phyloP scores from a whole-genome alignment of 805 yeast species.

The Candida quercuum region DNA sequence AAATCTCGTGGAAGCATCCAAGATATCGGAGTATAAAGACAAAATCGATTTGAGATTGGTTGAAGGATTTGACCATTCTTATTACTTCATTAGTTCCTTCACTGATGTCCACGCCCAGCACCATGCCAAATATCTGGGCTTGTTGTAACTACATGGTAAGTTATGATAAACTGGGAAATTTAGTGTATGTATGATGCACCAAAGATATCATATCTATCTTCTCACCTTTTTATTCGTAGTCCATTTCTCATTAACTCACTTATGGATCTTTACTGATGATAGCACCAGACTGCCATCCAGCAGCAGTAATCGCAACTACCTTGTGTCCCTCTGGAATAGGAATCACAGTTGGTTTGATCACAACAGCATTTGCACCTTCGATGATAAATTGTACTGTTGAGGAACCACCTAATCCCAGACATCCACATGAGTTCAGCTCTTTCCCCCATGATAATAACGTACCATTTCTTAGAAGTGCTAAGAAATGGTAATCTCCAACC shows the following conservation, averaged over 20 bases:
- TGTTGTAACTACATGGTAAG: constrained; percentile 17
- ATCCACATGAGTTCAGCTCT: constrained; percentile 59
- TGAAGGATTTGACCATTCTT: constrained; percentile 88
- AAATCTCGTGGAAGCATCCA: constrained; percentile 51
- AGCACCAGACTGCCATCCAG: constrained; percentile 81
- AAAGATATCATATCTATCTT: too few species aligned
- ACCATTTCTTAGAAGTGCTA: constrained; percentile 60
- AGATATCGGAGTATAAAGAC: constrained; percentile 53
- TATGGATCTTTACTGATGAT: constrained; percentile 31
- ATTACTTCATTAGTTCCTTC: constrained; percentile 77
- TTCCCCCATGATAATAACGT: constrained; percentile 61
- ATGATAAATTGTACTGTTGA: neutral
- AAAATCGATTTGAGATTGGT: constrained; percentile 55
- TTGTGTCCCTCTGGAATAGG: constrained; percentile 21
- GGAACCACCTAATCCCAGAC: constrained; percentile 55
- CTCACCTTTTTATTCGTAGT: too few species aligned
- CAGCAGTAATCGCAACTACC: constrained; percentile 60
- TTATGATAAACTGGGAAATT: neutral
- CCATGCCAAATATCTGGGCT: constrained; percentile 64
- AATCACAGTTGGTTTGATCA: constrained; percentile 38
- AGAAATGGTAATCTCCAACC: constrained; percentile 66
- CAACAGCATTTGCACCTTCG: constrained; percentile 27
- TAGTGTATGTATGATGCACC: too few species aligned
- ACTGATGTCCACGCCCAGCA: constrained; percentile 79
- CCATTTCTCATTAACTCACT: too few species aligned